These are phyloP conservation scores for Grigorovia yakushimaensis DNA, from an alignment of 805 yeast genomes.

Conservation along the genomic window DNA sequence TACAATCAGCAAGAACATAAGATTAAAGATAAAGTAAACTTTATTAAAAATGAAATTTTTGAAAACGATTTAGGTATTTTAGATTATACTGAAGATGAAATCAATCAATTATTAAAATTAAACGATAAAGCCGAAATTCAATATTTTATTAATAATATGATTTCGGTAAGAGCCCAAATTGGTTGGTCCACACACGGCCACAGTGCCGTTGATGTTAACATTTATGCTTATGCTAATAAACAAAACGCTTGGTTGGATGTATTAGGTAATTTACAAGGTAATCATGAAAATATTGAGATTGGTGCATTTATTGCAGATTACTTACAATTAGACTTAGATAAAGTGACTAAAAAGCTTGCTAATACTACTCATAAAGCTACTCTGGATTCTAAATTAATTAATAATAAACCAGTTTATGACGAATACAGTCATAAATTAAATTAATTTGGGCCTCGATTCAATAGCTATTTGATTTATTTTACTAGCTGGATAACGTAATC, in stretches of 20 bases:
- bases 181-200: constrained; percentile 99
- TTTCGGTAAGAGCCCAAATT: constrained; percentile 72
- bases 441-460: neutral
- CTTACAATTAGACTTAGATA: constrained; percentile 37
- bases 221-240: constrained; percentile 68
- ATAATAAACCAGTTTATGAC: constrained; percentile 5
- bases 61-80: constrained; percentile 57
- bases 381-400: neutral
- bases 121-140: constrained; percentile 23
- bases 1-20: constrained; percentile 23
- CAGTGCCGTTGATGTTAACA: constrained; percentile 90
- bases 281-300: constrained; percentile 78
- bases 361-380: constrained; percentile 41
- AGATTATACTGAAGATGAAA: constrained; percentile 48
- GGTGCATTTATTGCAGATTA: constrained; percentile 59
- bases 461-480: neutral
- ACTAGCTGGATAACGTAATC: neutral
- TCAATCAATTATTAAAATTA: constrained; percentile 30
- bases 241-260: constrained; percentile 33
- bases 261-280: constrained; percentile 52
- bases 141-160: constrained; percentile 55
- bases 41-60: constrained; percentile 44
- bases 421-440: constrained; percentile 13
- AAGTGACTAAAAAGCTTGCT: constrained; percentile 41
- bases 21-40: constrained; percentile 27